A percentile compares a stretch with the other conserved stretches of the same genome.
These are phyloP conservation scores for Ophiocordyceps unilateralis DNA, from an alignment of 2,329 filamentous ascomycete genomes.

Conservation along the genomic window DNA sequence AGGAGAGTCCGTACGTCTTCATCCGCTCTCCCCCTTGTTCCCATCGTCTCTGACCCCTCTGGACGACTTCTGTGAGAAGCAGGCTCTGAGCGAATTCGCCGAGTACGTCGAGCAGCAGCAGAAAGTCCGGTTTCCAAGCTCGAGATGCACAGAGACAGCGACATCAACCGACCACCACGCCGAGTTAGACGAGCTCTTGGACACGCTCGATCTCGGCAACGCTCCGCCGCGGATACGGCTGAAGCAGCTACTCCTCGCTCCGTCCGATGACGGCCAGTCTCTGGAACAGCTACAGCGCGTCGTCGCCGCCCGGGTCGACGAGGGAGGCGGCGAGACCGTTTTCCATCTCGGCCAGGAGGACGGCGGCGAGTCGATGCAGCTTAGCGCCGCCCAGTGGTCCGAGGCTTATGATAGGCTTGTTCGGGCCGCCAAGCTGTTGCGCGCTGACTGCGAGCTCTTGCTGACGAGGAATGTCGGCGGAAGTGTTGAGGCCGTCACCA, in stretches of 20 bases:
- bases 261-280: slow-evolving; percentile 40
- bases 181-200: slow-evolving; percentile 82
- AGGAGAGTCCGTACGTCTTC: slow-evolving; percentile 56
- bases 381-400: slow-evolving; percentile 61
- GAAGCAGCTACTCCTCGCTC: slow-evolving; percentile 57
- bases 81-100: slow-evolving; percentile 83
- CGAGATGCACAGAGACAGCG: slow-evolving; percentile 11
- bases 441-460: slow-evolving; percentile 64
- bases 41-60: background rate
- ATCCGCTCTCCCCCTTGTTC: background rate
- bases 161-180: slow-evolving; percentile 40
- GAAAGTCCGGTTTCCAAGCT: slow-evolving; percentile 43
- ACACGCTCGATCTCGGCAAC: slow-evolving; percentile 70
- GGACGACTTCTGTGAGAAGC: background rate
- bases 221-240: slow-evolving; percentile 48
- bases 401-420: slow-evolving; percentile 48
- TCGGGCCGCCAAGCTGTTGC: slow-evolving; percentile 43
- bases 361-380: slow-evolving; percentile 67
- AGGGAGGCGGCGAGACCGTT: slow-evolving; percentile 76
- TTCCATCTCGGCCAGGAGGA: slow-evolving; percentile 90
- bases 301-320: slow-evolving; percentile 52
- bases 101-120: slow-evolving; percentile 97
- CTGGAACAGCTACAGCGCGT: slow-evolving; percentile 37
- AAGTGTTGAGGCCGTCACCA: slow-evolving; percentile 49
- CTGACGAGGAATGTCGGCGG: slow-evolving; percentile 85